These are phyloP conservation scores for Exophiala lecanii-corni DNA, from an alignment of 2,329 filamentous ascomycete genomes.

Conservation along the genomic window DNA sequence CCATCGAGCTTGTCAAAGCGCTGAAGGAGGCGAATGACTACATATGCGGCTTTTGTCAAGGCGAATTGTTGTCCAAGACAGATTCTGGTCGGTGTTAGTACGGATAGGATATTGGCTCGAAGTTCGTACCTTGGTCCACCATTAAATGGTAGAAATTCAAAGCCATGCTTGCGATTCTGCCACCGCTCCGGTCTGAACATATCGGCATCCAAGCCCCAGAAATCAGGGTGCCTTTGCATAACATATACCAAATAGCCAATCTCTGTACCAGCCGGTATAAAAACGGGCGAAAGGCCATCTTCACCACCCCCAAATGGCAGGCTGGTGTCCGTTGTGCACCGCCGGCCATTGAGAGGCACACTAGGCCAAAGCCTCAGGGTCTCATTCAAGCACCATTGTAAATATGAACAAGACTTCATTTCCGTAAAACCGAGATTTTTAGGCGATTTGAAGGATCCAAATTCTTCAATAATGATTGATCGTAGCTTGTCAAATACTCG, in stretches of 20 bases:
- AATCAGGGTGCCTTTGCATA: slow-evolving; percentile 45
- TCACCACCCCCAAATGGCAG: slow-evolving; percentile 55
- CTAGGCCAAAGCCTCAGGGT: slow-evolving; percentile 45
- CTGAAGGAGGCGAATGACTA: slow-evolving; percentile 67
- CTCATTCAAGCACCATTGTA: slow-evolving; percentile 29
- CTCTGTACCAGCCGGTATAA: slow-evolving; percentile 41
- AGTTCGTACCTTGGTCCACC: slow-evolving; percentile 17
- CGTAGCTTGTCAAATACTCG: slow-evolving; percentile 35
- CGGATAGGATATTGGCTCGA: slow-evolving; percentile 1
- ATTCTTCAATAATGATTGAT: slow-evolving; percentile 31
- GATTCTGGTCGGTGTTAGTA: too few relatives aligned
- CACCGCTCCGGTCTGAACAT: slow-evolving; percentile 64
- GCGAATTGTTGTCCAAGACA: slow-evolving; percentile 62
- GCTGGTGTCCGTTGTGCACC: slow-evolving; percentile 37
- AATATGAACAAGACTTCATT: slow-evolving; percentile 38
- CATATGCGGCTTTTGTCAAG: slow-evolving; percentile 63
- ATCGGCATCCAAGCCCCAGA: slow-evolving; percentile 22
- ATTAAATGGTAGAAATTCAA: slow-evolving; percentile 37
- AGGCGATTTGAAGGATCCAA: slow-evolving; percentile 38
- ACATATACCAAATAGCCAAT: slow-evolving; percentile 41
- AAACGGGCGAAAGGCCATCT: slow-evolving; percentile 37
- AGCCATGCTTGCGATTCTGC: slow-evolving; percentile 67
- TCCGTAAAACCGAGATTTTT: slow-evolving; percentile 38
- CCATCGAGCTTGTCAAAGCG: slow-evolving; percentile 4
- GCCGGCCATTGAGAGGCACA: slow-evolving; percentile 43